Evolutionary conservation across 148 eudicot species (phyloP).

Genomic region (Silene uniflora): DNA sequence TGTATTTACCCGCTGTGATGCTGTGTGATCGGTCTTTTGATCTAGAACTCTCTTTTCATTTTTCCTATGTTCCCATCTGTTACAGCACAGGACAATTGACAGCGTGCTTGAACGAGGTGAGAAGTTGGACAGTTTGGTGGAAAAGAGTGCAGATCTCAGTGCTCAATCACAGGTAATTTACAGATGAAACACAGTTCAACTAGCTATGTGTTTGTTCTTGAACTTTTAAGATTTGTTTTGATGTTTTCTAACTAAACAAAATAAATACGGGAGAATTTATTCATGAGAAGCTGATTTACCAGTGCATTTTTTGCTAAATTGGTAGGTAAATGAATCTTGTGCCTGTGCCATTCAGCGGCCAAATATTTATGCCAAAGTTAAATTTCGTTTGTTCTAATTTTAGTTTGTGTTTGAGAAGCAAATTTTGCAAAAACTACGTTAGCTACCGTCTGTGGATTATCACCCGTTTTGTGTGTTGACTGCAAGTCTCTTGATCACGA

Average conservation of each 20-base stretch:
- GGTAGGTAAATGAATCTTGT: not conserved
- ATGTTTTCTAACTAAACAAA: not conserved
- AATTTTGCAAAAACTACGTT: not conserved
- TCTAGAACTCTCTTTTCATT: no score
- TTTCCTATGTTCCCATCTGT: no score
- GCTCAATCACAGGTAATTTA: conserved; percentile 77
- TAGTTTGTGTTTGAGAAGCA: not conserved
- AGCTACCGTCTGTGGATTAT: not conserved
- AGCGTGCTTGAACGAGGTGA: conserved; percentile 90
- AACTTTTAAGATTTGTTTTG: not conserved
- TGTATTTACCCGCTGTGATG: not conserved
- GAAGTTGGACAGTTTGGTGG: conserved; percentile 84
- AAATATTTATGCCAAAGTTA: not conserved
- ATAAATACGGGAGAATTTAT: not conserved
- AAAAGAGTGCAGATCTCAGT: conserved; percentile 93
- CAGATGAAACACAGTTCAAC: not conserved
- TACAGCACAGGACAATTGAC: conserved; percentile 86
- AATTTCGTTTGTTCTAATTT: no score
- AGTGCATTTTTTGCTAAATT: conserved; percentile 4
- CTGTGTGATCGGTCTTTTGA: no score
- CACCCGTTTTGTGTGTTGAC: not conserved
- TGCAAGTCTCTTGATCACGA: not conserved
- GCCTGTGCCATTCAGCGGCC: not conserved
- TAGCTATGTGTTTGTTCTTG: not conserved
- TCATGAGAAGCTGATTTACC: no score